Conservation (phyloP, 2,329 filamentous ascomycete species). For the Verticillium isaacii region DNA sequence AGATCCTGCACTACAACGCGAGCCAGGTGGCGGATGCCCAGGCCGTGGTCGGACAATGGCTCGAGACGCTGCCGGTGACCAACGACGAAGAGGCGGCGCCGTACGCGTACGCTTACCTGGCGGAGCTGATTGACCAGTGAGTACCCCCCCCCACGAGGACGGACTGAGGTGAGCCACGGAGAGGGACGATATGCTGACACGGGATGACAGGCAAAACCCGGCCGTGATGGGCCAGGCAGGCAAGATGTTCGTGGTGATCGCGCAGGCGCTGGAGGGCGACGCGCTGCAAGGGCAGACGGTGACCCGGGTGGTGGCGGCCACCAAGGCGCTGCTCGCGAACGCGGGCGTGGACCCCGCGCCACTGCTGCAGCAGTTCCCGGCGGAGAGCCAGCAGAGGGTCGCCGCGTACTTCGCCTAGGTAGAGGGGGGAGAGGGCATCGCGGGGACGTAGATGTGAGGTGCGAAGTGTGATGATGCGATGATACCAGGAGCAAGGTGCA, state of each 20-base stretch:
- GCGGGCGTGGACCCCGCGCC: conserved; percentile 73
- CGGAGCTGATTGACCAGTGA: conserved; percentile 91
- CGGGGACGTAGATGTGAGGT: background rate
- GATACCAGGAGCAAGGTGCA: background rate
- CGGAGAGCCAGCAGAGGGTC: conserved; percentile 76
- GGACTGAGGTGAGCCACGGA: background rate
- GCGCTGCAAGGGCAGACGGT: conserved; percentile 83
- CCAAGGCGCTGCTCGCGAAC: conserved; percentile 70
- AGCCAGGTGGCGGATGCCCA: conserved; percentile 71
- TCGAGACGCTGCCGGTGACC: conserved; percentile 83
- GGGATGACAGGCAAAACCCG: conserved; percentile 68
- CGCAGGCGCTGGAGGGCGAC: conserved; percentile 84
- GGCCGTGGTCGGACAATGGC: conserved; percentile 76
- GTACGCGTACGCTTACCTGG: conserved; percentile 89
- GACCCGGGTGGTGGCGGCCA: conserved; percentile 68
- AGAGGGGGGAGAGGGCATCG: background rate
- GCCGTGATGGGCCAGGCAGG: conserved; percentile 71
- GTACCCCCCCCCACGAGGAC: conserved; percentile 31
- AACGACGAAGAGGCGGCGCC: conserved; percentile 98
- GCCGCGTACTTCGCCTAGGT: conserved; percentile 69
- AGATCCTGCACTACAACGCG: conserved; percentile 89
- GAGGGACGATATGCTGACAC: conserved; percentile 1
- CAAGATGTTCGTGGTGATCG: conserved; percentile 80
- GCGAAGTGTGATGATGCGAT: background rate
- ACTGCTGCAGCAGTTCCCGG: conserved; percentile 68